Base-by-base conservation (phyloP, 352 stramenopile species). In the Hyaloperonospora brassicae region DNA sequence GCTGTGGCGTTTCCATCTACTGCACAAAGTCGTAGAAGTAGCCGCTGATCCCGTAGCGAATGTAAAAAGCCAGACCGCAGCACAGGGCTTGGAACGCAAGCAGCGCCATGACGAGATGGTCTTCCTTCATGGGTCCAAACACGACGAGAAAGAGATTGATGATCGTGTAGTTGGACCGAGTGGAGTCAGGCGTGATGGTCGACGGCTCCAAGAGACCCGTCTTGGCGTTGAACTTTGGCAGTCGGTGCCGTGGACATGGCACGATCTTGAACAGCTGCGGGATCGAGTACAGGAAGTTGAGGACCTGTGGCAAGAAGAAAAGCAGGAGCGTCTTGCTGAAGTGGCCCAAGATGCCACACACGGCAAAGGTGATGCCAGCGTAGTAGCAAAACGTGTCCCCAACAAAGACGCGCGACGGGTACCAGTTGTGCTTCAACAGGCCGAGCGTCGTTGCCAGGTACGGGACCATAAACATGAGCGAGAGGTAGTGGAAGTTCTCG, bases 311-410 rank as follows among this genome's bases (percentile, higher is more conserved):
- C 50, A 98, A 72, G 64, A 99, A 98, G 66, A 99, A 98, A 22
- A 99, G 81, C 55, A 99, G 61, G 36, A 99, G 72, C 11, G 96
- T 99, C 73, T 99, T 99, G 79, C 78, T 97, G 65, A 99, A 99
- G 72, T 99, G 96, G 25, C 96, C 91, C 38, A 97, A 65, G 50
- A 98, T 97, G 23, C 88, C 93, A 10, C 94, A 91, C 22, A 98
- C 96, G 0, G 96, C 97, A 72, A 99, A 98, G 0, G 95, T 97
- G 95, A 99, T 98, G 35, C 97, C 96, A 4, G 95, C 95, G 70
- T 98, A 99, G 72, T 99, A 99, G 66, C 95, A 98, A 67, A 98
- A 99, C 11, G 96, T 99, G 70, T 99, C 97, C 2, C 97, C 97
- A 13, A 99, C 97, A 71, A 99, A 99, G 7, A 98, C 91, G 14